Conservation (phyloP, 768 basidiomycete genomes). For the Boletus sp. region DNA sequence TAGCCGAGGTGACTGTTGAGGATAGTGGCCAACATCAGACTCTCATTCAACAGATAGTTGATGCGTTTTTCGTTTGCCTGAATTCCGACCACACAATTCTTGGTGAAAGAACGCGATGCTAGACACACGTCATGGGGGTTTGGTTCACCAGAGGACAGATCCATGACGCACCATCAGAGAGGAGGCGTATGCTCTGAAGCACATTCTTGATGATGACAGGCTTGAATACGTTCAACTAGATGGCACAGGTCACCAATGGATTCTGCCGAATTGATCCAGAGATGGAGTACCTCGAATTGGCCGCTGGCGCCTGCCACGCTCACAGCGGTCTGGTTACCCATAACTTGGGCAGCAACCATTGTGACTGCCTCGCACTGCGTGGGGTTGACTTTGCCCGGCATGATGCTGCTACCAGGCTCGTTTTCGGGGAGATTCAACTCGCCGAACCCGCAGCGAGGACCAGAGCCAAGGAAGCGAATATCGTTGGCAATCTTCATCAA, state of each 20-base stretch:
- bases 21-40: conserved; percentile 96
- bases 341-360: conserved; percentile 98
- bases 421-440: conserved; percentile 95
- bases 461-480: conserved; percentile 95
- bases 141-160: background rate
- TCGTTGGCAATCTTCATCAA: conserved; percentile 99
- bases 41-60: conserved; percentile 84
- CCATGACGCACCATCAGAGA: conserved; percentile 73
- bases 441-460: conserved; percentile 95
- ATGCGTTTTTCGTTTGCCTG: conserved; percentile 96
- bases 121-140: conserved; percentile 8
- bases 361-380: conserved; percentile 99
- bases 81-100: conserved; percentile 96
- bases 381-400: conserved; percentile 99
- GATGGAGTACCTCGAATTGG: conserved; percentile 83
- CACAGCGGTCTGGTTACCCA: conserved; percentile 94
- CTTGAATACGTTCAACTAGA: conserved; percentile 97
- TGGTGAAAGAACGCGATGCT: conserved; percentile 92
- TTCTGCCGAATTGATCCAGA: conserved; percentile 1
- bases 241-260: conserved; percentile 6
- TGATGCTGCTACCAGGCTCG: conserved; percentile 98
- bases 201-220: conserved; percentile 99
- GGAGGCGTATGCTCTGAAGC: conserved; percentile 88
- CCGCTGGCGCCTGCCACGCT: conserved; percentile 91
- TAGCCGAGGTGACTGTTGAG: conserved; percentile 95